phyloP scores from a whole-genome alignment of 179 eudicot species.

The Silene coronaria region DNA sequence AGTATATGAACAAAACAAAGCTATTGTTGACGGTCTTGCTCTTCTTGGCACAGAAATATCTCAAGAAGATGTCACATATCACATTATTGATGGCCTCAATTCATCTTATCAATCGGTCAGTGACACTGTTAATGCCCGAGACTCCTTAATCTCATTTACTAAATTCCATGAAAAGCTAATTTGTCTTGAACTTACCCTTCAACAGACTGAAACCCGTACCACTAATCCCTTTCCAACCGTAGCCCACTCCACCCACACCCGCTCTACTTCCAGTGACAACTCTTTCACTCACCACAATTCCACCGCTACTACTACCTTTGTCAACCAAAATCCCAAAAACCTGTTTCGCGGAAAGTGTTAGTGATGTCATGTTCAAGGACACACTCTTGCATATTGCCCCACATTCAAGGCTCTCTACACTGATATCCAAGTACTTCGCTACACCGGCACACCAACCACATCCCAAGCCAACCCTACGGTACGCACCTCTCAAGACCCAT shows the following conservation, averaged over 20 bases:
- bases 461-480: too few relatives aligned
- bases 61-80: not conserved
- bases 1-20: too few relatives aligned
- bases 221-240: not conserved
- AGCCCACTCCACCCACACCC: not conserved
- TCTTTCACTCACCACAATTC: not conserved
- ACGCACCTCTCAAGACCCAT: too few relatives aligned
- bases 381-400: not conserved
- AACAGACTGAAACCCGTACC: not conserved
- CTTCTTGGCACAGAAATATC: not conserved
- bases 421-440: too few relatives aligned
- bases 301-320: not conserved
- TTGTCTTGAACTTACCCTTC: not conserved
- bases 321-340: not conserved
- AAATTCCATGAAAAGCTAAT: constrained; percentile 7
- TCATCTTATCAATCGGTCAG: not conserved
- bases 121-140: not conserved
- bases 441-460: too few relatives aligned
- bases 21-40: not conserved
- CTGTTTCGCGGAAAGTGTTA: not conserved
- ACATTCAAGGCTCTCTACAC: too few relatives aligned
- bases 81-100: not conserved
- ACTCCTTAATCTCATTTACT: not conserved
- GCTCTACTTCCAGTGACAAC: too few relatives aligned
- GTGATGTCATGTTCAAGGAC: not conserved